Base-by-base conservation (phyloP, 495 filamentous ascomycete genomes). In the Penicillium egyptiacum region DNA sequence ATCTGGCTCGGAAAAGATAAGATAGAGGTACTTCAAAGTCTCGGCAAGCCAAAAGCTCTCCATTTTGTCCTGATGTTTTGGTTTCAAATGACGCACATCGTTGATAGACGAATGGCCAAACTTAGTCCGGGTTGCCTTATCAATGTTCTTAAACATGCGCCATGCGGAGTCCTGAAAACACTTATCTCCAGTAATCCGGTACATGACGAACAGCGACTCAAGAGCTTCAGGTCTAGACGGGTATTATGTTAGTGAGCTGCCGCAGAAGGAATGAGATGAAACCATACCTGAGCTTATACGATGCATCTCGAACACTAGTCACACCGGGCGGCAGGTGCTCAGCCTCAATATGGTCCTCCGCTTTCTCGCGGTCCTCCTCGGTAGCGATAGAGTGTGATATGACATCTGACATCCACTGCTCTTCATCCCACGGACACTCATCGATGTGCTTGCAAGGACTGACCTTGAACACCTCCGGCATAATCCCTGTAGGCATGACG, bases 11-110 rank as follows among this genome's bases (percentile, higher is more conserved):
- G 83, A 87, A 70, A 92, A 98, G 56, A 96, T 79, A 57, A 97
- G 68, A 62, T 94, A 98, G 58, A 96, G 95, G 68, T 98, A 97
- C 67, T 97, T 98, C 58, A 96, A 74, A 17, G 91, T 94, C 72
- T 96, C 91, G 6, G 89, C 86, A 52, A 83, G 68, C 81, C 80
- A 83, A 58, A 81, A 83, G 49, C 79, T 82, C 63, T 83, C 80
- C 80, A 83, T 83, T 26, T 77, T 75, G 51, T 83, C 75, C 28
- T 68, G 59, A 31, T 76, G 68, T 17, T 43, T 50, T 2, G 76
- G 62, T 9, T 67, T 49, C 0, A 45, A 53, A 28, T 70, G 58
- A 14, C 73, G 78, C 49, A 90, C 86, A 55, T 88, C 81, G 9
- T 67, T 53, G 17, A 89, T 82, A 7, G 81, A 79, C 16, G 86